phyloP scores from a whole-genome alignment of 331 rosid genomes.

The Quercus lobata region DNA sequence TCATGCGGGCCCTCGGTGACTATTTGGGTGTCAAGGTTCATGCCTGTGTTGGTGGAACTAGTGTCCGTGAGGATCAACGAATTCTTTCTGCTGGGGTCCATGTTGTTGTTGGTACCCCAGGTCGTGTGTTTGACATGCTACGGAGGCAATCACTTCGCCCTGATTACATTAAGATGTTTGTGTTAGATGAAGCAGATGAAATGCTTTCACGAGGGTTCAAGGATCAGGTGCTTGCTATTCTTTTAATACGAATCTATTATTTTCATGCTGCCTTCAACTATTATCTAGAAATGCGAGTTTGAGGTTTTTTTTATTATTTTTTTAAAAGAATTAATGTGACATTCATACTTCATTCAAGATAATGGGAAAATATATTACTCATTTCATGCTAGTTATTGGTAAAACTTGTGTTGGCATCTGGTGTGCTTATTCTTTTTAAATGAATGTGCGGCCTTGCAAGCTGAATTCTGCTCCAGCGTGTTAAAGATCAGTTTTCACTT shows the following conservation, averaged over 20 bases:
- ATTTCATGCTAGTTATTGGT: neutral
- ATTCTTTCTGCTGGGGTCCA: conserved; percentile 63
- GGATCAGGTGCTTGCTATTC: conserved; percentile 56
- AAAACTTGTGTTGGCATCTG: neutral
- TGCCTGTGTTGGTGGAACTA: conserved; percentile 82
- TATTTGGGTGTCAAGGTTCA: conserved; percentile 79
- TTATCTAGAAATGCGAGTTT: neutral
- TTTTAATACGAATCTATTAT: neutral
- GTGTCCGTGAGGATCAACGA: conserved; percentile 67
- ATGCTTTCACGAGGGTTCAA: conserved; percentile 88
- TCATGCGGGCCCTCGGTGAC: conserved; percentile 78
- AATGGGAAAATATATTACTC: neutral
- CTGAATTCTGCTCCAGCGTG: neutral
- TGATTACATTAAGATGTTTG: conserved; percentile 55
- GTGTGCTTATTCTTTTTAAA: neutral
- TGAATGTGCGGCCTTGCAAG: neutral
- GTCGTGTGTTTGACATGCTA: conserved; percentile 77
- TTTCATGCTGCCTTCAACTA: neutral
- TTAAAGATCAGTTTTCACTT: neutral
- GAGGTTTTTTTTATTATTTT: neutral
- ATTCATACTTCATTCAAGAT: neutral
- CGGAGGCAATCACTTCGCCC: conserved; percentile 62
- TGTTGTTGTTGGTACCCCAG: conserved; percentile 77
- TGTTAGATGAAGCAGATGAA: conserved; percentile 81
- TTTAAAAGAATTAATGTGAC: neutral